A percentile compares a stretch with the other conserved stretches of the same genome.
Conservation (phyloP, 2,329 filamentous ascomycete genomes). For the Colletotrichum musae region DNA sequence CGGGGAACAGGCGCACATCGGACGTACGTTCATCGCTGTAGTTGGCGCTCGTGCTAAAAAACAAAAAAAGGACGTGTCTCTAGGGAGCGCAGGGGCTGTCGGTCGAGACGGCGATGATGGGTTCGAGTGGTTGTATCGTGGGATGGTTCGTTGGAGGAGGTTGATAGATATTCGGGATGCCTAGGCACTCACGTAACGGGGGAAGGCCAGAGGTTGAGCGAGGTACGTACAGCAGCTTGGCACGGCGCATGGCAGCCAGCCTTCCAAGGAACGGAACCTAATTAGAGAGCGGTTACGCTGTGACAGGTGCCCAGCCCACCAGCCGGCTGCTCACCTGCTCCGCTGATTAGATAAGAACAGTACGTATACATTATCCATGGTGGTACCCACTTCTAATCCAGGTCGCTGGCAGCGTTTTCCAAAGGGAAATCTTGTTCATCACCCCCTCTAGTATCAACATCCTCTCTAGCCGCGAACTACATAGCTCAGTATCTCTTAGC, state of each 20-base stretch:
- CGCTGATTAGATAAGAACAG: conserved; percentile 47
- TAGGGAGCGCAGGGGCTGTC: not conserved
- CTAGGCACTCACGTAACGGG: conserved; percentile 35
- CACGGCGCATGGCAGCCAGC: conserved; percentile 26
- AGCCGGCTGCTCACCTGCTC: conserved; percentile 6
- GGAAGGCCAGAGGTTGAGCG: not conserved
- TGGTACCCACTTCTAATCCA: not conserved
- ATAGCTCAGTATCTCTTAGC: too few relatives aligned
- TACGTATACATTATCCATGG: too few relatives aligned
- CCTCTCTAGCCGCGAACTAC: too few relatives aligned
- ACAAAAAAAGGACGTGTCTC: not conserved
- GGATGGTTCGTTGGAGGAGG: conserved; percentile 29
- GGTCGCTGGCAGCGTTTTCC: conserved; percentile 30
- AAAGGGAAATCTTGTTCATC: too few relatives aligned
- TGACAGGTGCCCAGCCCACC: conserved; percentile 16
- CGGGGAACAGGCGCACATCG: conserved; percentile 27
- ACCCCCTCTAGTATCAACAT: too few relatives aligned
- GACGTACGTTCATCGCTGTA: conserved; percentile 70
- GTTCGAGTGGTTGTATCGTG: conserved; percentile 17
- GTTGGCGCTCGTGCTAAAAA: not conserved
- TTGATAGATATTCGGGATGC: conserved; percentile 30
- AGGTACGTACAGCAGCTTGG: conserved; percentile 39
- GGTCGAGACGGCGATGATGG: conserved; percentile 16
- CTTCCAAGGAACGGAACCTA: conserved; percentile 29
- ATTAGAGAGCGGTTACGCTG: conserved; percentile 26